Percentiles rank a stretch among this genome's conserved stretches.
Evolutionary conservation across 1,139 yeast genomes (phyloP).

Genomic region (Eremothecium gossypii): DNA sequence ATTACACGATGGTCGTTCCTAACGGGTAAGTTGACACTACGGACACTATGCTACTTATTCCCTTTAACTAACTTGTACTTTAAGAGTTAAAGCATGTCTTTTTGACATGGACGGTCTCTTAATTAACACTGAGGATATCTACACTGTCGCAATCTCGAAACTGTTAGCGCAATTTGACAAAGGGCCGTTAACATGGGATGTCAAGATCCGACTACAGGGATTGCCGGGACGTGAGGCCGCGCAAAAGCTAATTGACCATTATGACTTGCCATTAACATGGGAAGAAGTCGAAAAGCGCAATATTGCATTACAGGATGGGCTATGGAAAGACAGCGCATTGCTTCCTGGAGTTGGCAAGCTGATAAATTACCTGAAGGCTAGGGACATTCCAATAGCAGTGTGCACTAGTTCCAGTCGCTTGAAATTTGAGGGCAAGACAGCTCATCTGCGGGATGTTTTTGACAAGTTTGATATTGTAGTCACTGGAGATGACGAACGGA

Average conservation of each 20-base stretch:
- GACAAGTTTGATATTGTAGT: constrained; percentile 59
- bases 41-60: constrained; percentile 2
- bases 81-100: constrained; percentile 64
- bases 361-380: constrained; percentile 40
- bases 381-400: constrained; percentile 67
- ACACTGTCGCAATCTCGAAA: constrained; percentile 66
- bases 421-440: constrained; percentile 61
- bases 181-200: constrained; percentile 81
- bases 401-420: constrained; percentile 75
- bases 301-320: constrained; percentile 43
- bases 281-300: constrained; percentile 50
- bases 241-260: constrained; percentile 54
- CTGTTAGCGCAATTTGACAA: constrained; percentile 59
- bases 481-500: constrained; percentile 79
- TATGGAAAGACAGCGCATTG: constrained; percentile 58
- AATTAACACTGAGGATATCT: constrained; percentile 82
- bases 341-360: constrained; percentile 82
- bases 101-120: constrained; percentile 96
- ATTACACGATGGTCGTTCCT: background rate
- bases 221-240: constrained; percentile 74
- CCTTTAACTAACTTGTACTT: background rate
- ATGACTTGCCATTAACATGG: constrained; percentile 56
- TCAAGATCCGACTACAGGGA: constrained; percentile 80
- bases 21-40: background rate
- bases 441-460: constrained; percentile 53